Base-by-base conservation (phyloP, 2,329 filamentous ascomycete species). In the Penicillium glabrum region DNA sequence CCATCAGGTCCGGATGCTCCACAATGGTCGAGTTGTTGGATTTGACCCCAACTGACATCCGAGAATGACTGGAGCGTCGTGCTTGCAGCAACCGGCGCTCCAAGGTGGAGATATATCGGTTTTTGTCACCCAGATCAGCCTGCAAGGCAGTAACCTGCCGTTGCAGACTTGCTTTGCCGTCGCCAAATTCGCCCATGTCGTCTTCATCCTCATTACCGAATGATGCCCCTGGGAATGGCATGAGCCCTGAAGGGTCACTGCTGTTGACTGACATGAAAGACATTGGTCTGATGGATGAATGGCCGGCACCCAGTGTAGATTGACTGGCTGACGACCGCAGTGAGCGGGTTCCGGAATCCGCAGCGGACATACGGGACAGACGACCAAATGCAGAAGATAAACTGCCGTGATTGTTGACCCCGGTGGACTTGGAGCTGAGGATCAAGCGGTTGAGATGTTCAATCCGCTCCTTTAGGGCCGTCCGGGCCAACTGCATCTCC, bases 401-500 rank as follows among this genome's bases (percentile, higher is more conserved):
- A 1, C 87, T 86, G 23, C 89, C 87, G 63, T 87, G 88, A 31
- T 81, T 83, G 74, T 99, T 99, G 54, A 99, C 95, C 5, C 95
- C 95, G 6, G 91, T 89, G 5, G 93, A 98, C 72, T 97, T 97
- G 16, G 93, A 98, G 72, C 91, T 96, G 58, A 99, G 79, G 62
- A 99, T 98, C 49, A 99, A 81, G 47, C 93, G 88, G 75, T 98
- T 99, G 46, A 99, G 82, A 74, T 99, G 95, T 72, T 97, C 93
- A 67, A 99, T 99, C 29, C 95, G 88, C 79, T 99, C 95, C 74
- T 98, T 99, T 53, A 99, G 79, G 0, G 95, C 95, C 1, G 95
- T 99, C 43, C 95, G 87, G 31, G 95, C 95, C 46, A 99, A 83
- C 72, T 99, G 95, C 90, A 99, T 98, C 75, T 99, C 95, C 53